Evolutionary conservation across 1,284 basidiomycete genomes (phyloP).

Genomic region (Caloboletus firmus): DNA sequence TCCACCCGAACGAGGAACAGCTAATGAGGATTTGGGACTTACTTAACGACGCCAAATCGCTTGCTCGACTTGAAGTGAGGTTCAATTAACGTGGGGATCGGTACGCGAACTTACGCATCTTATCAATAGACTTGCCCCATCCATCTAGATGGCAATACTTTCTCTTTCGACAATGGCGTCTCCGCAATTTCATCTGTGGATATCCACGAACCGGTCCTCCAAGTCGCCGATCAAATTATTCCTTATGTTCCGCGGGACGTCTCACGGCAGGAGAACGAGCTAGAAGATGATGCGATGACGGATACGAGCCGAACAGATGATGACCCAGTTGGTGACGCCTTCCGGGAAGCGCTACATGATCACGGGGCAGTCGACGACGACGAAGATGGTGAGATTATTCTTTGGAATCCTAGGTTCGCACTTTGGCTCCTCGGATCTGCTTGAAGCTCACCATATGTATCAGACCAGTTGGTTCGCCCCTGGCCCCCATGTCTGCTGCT

Average conservation of each 20-base stretch:
- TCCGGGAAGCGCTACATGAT: conserved; percentile 57
- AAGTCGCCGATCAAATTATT: conserved; percentile 19
- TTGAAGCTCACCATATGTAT: conserved; percentile 11
- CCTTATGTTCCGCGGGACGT: conserved; percentile 5
- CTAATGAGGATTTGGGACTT: conserved; percentile 91
- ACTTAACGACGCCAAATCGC: conserved; percentile 67
- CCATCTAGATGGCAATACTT: conserved; percentile 20
- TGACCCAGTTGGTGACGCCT: conserved; percentile 78
- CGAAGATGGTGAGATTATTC: conserved; percentile 59
- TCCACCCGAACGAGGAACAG: conserved; percentile 94
- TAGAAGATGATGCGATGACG: conserved; percentile 69
- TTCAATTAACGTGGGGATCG: conserved; percentile 7
- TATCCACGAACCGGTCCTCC: background rate
- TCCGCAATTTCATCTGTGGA: conserved; percentile 10
- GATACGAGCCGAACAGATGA: conserved; percentile 75
- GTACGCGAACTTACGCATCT: conserved; percentile 17
- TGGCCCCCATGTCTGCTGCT: conserved; percentile 7
- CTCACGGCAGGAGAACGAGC: conserved; percentile 3
- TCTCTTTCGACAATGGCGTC: conserved; percentile 14
- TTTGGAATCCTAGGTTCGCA: conserved; percentile 60
- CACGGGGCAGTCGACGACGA: conserved; percentile 38
- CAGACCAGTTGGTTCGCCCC: conserved; percentile 41
- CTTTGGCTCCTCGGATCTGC: background rate
- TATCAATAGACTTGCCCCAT: conserved; percentile 31
- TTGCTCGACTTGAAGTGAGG: conserved; percentile 62